phyloP scores from a whole-genome alignment of 306 rosid genomes.

The Canavalia gladiata region DNA sequence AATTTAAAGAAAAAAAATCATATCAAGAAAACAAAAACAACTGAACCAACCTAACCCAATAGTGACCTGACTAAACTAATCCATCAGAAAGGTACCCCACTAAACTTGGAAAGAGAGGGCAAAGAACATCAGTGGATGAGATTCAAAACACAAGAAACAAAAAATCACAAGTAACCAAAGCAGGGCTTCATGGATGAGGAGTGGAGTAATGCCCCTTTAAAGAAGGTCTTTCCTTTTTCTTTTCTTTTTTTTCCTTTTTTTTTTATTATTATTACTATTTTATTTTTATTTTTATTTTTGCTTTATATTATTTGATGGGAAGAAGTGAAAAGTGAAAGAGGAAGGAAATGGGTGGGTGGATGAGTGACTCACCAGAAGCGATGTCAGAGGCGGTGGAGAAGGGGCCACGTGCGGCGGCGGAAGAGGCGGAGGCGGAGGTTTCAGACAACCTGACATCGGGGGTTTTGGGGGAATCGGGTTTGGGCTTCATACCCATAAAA shows the following conservation, averaged over 20 bases:
- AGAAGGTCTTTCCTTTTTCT: background rate
- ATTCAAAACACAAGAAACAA: slow-evolving; percentile 32
- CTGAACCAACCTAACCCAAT: slow-evolving; percentile 51
- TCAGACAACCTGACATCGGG: slow-evolving; percentile 60
- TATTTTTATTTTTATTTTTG: background rate
- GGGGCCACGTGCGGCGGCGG: slow-evolving; percentile 75
- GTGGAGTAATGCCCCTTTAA: background rate
- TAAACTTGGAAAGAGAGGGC: slow-evolving; percentile 2
- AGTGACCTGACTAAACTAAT: slow-evolving; percentile 49
- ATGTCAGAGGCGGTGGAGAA: slow-evolving; percentile 83
- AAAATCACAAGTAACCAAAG: slow-evolving; percentile 16
- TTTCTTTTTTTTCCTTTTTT: too few relatives aligned
- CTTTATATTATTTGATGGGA: background rate
- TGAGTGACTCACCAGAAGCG: slow-evolving; percentile 70
- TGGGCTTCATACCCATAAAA: slow-evolving; percentile 80
- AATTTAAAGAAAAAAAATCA: background rate
- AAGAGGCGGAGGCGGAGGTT: slow-evolving; percentile 62
- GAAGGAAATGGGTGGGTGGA: background rate
- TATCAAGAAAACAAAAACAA: slow-evolving; percentile 32
- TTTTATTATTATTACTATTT: too few relatives aligned
- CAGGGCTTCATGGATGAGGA: background rate
- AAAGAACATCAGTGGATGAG: slow-evolving; percentile 37
- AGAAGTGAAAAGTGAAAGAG: background rate
- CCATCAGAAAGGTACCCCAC: slow-evolving; percentile 49
- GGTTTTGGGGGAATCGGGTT: slow-evolving; percentile 58